Percentiles rank a stretch among this genome's conserved stretches.
phyloP scores from a whole-genome alignment of 139 green algal genomes.

The Pycnococcus provasolii region DNA sequence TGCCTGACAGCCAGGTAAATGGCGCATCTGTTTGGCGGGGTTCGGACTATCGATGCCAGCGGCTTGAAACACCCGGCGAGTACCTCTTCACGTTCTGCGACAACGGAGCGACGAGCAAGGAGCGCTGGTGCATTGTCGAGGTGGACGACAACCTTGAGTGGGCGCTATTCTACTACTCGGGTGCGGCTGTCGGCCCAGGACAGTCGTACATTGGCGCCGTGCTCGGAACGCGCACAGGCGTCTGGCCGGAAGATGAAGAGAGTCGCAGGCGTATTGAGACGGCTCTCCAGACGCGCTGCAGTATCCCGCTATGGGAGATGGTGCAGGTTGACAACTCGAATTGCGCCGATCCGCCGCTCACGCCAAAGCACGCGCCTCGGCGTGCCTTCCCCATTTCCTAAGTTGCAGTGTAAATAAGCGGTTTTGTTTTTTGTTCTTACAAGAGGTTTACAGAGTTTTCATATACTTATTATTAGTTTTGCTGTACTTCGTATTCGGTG shows the following conservation, averaged over 20 bases:
- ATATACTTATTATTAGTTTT: no score
- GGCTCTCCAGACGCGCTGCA: conserved; percentile 27
- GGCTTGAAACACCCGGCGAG: conserved; percentile 11
- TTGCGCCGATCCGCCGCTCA: conserved; percentile 23
- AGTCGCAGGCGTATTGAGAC: conserved; percentile 1
- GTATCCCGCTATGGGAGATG: conserved; percentile 81
- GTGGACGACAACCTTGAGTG: conserved; percentile 62
- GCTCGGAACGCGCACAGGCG: conserved; percentile 24
- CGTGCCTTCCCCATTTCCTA: no score
- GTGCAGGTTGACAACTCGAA: conserved; percentile 55
- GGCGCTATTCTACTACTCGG: conserved; percentile 69
- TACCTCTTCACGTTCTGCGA: conserved; percentile 42
- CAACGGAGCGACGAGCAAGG: conserved; percentile 76
- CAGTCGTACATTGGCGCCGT: conserved; percentile 37
- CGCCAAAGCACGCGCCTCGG: neutral
- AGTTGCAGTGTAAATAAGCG: no score
- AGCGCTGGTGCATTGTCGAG: conserved; percentile 84
- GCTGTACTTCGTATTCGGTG: no score
- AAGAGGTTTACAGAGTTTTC: no score
- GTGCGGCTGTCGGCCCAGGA: conserved; percentile 42
- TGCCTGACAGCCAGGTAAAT: conserved; percentile 11
- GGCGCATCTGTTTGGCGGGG: conserved; percentile 5
- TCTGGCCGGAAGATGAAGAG: conserved; percentile 22
- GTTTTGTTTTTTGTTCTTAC: no score
- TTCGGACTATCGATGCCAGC: conserved; percentile 20